Conservation (phyloP, 805 yeast species). For the Starmerella apis region DNA sequence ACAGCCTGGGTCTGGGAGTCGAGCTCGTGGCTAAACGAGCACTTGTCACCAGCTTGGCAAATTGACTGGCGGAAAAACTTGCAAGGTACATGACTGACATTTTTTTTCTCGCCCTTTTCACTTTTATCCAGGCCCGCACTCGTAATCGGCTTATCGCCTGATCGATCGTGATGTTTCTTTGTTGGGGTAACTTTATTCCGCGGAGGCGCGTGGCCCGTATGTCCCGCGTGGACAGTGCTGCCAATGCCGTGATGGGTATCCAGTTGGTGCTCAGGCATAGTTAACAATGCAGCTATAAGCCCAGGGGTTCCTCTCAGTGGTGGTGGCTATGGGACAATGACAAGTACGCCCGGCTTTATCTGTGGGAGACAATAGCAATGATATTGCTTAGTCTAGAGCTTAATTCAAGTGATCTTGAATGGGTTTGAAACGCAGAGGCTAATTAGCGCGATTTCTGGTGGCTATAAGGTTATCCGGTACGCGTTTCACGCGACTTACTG, state of each 20-base stretch:
- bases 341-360: neutral
- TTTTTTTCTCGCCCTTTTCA: slow-evolving; percentile 30
- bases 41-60: slow-evolving; percentile 86
- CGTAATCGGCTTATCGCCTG: neutral
- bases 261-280: neutral
- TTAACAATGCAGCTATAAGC: neutral
- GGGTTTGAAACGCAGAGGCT: neutral
- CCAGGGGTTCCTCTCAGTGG: neutral
- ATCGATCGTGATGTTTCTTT: slow-evolving; percentile 5
- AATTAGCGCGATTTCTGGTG: neutral
- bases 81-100: slow-evolving; percentile 90
- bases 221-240: neutral
- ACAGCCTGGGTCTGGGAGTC: slow-evolving; percentile 39
- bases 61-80: slow-evolving; percentile 85
- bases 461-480: neutral
- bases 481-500: neutral
- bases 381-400: neutral
- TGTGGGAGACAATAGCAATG: neutral
- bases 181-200: neutral
- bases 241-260: neutral
- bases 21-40: slow-evolving; percentile 80
- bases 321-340: neutral
- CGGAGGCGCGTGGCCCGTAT: slow-evolving; percentile 1
- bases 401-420: neutral
- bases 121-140: neutral